Base-by-base conservation (phyloP, 2,329 filamentous ascomycete genomes). In the Pyrenochaeta sp. region DNA sequence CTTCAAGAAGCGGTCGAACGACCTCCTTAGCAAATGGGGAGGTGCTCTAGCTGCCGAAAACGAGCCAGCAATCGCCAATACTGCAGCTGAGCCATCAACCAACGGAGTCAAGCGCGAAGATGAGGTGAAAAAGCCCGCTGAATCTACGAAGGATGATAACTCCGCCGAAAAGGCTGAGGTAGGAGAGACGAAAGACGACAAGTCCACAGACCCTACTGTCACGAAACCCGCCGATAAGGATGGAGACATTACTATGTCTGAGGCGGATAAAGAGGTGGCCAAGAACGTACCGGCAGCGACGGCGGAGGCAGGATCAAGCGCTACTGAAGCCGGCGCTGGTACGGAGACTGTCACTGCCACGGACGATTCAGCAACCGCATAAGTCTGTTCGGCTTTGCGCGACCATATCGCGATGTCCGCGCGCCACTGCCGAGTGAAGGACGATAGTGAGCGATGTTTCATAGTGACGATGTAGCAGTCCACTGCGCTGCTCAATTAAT, bases 1-100 rank as follows among this genome's bases (percentile, higher is more conserved):
- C 54, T 97, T 99, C 86, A 96, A 95, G 82, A 83, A 88, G 64
- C 90, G 95, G 50, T 93, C 92, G 36, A 85, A 91, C 64, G 83
- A 85, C 5, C 84, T 99, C 47, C 83, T 98, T n/a, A 88, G 90
- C 65, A 91, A 90, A 78, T 99, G 95, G 95, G 96, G 91, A 77
- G 90, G 91, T 76, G 85, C 92, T 36, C 84, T 98, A 15, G 69
- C 73, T 13, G 64, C 69, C 9, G 74, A 74, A 13, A 52, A 66
- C 8, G 74, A 77, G 49, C 66, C 62, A 22, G 67, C 68, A 4
- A 45, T 65, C 40, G 52, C 57, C 28, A n/a, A 59, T n/a, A 15
- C 57, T 47, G 15, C 55, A 1, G 55, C 66, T 39, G 72, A 70
- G 37, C 56, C 72, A 15, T 57, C 71, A 34, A 72, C 73, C 19